A percentile compares a stretch with the other conserved stretches of the same genome.
Conservation (phyloP, 768 basidiomycete genomes). For the Kockovaella imperatae region DNA sequence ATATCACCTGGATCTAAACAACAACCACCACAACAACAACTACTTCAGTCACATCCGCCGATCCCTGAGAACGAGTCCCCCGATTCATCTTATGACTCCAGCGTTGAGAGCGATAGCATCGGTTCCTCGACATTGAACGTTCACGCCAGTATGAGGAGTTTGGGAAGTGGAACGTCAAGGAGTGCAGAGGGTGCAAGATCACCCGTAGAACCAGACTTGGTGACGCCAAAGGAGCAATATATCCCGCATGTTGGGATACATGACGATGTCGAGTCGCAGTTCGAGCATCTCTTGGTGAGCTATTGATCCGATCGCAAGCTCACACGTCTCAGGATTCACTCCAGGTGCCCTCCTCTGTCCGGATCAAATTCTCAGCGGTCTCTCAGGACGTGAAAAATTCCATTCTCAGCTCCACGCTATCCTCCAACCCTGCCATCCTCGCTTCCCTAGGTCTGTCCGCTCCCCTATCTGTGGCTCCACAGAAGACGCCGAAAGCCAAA, state of each 20-base stretch:
- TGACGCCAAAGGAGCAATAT: not conserved
- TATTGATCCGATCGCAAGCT: not conserved
- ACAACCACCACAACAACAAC: not conserved
- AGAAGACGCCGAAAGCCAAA: slow-evolving; percentile 25
- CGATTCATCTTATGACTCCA: not conserved
- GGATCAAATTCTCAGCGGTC: slow-evolving; percentile 33
- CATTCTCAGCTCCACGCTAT: slow-evolving; percentile 20
- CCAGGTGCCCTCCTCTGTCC: slow-evolving; percentile 37
- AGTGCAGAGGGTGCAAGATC: not conserved
- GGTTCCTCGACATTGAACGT: too few species aligned
- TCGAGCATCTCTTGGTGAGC: slow-evolving; percentile 28
- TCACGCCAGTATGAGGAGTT: not conserved
- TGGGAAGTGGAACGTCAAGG: too few species aligned
- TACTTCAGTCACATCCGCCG: not conserved
- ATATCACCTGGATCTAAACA: not conserved
- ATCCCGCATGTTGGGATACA: not conserved
- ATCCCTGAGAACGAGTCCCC: too few species aligned
- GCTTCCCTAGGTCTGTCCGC: slow-evolving; percentile 31
- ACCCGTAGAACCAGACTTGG: not conserved
- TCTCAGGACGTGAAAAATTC: slow-evolving; percentile 32
- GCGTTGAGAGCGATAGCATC: not conserved
- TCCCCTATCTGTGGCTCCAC: slow-evolving; percentile 1
- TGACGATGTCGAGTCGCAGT: slow-evolving; percentile 25
- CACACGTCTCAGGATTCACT: slow-evolving; percentile 27
- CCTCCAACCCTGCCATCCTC: slow-evolving; percentile 30